Conservation (phyloP, 2,329 filamentous ascomycete species). For the Aspergillus aculeatinus region DNA sequence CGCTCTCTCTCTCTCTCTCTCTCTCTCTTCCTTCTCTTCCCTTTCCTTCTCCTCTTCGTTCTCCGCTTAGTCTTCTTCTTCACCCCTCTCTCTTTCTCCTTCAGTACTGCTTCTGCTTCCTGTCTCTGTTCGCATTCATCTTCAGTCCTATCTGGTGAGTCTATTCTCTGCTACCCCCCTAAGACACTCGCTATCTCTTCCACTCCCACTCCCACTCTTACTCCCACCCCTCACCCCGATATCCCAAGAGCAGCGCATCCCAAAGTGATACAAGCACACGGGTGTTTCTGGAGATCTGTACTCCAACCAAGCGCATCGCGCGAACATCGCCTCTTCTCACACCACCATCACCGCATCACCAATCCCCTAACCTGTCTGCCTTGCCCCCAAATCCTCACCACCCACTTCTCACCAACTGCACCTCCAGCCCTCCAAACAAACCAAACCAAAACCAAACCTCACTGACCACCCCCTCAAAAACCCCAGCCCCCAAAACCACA, state of each 20-base stretch:
- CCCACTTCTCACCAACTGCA: background rate
- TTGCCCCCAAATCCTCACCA: no score
- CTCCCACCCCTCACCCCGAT: no score
- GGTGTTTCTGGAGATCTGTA: no score
- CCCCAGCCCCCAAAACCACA: slow-evolving; percentile 6
- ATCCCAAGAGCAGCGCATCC: no score
- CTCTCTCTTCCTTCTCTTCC: slow-evolving; percentile 5
- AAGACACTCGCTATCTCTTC: background rate
- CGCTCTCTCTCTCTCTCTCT: slow-evolving; percentile 7
- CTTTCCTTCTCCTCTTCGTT: slow-evolving; percentile 12
- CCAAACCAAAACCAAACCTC: background rate
- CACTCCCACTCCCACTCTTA: background rate
- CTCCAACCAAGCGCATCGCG: no score
- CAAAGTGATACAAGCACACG: no score
- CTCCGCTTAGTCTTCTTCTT: slow-evolving; percentile 7
- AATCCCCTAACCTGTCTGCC: no score
- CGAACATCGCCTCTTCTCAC: no score
- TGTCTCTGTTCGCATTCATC: slow-evolving; percentile 4
- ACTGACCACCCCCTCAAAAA: background rate
- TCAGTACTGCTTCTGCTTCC: slow-evolving; percentile 7
- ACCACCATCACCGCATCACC: no score
- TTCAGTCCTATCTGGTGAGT: slow-evolving; percentile 1
- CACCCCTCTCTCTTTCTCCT: slow-evolving; percentile 7
- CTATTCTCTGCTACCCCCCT: background rate
- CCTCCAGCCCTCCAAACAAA: background rate